Conservation (phyloP, 371 early-diverging fungal genomes). For the Neoconidiobolus thromboides region DNA sequence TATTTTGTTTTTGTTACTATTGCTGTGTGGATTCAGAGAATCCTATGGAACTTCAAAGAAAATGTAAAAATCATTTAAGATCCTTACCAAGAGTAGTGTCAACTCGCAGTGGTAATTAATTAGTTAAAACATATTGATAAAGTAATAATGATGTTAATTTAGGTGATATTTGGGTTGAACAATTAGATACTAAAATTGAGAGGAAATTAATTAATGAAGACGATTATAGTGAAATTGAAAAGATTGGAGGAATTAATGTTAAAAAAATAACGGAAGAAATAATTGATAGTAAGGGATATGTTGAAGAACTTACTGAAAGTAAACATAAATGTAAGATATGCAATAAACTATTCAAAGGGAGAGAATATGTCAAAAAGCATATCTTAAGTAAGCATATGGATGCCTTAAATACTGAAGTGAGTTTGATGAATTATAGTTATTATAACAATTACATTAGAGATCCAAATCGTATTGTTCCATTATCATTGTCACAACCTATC, state of each 20-base stretch:
- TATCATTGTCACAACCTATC: slow-evolving; percentile 15
- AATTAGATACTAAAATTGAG: slow-evolving; percentile 4
- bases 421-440: not conserved
- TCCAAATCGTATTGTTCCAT: slow-evolving; percentile 37
- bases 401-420: slow-evolving; percentile 26
- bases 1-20: slow-evolving; percentile 89
- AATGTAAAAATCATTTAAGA: slow-evolving; percentile 51
- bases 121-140: slow-evolving; percentile 1
- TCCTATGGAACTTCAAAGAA: slow-evolving; percentile 60
- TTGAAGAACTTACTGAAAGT: slow-evolving; percentile 24
- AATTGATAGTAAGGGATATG: slow-evolving; percentile 10
- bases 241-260: slow-evolving; percentile 19
- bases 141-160: slow-evolving; percentile 7
- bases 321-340: slow-evolving; percentile 82
- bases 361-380: slow-evolving; percentile 86
- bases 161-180: slow-evolving; percentile 16
- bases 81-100: slow-evolving; percentile 8
- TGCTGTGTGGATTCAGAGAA: slow-evolving; percentile 63
- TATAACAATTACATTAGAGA: slow-evolving; percentile 74
- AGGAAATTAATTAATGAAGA: not conserved
- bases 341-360: slow-evolving; percentile 83
- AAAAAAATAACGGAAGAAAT: slow-evolving; percentile 42
- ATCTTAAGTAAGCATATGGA: slow-evolving; percentile 70
- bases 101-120: slow-evolving; percentile 3
- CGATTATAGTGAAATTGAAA: not conserved